Percentiles rank a stretch among this genome's conserved stretches.
These are phyloP conservation scores for Zalaria sp. DNA, from an alignment of 2,329 filamentous ascomycete genomes.

Conservation along the genomic window DNA sequence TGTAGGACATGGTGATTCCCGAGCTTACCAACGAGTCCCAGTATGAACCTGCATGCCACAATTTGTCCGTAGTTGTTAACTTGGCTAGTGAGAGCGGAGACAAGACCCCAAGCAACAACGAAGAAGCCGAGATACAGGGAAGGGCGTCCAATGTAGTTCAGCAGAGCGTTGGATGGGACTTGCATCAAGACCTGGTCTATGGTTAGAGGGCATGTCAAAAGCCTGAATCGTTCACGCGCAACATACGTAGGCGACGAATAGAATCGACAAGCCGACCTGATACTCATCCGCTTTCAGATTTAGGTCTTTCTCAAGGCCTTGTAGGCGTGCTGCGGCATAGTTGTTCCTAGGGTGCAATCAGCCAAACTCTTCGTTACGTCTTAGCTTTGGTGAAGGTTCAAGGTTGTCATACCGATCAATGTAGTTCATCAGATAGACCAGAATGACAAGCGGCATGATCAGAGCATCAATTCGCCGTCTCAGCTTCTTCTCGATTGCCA, in stretches of 20 bases:
- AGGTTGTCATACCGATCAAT: slow-evolving; percentile 28
- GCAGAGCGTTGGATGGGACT: slow-evolving; percentile 33
- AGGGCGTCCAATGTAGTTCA: slow-evolving; percentile 30
- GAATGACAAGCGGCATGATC: slow-evolving; percentile 54
- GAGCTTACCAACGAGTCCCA: slow-evolving; percentile 20
- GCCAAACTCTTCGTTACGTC: neutral
- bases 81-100: slow-evolving; percentile 29
- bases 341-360: slow-evolving; percentile 30
- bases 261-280: slow-evolving; percentile 42
- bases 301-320: slow-evolving; percentile 49
- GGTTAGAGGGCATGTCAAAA: neutral
- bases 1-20: slow-evolving; percentile 39
- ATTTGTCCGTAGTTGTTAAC: slow-evolving; percentile 28
- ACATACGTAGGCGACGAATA: slow-evolving; percentile 45
- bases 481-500: slow-evolving; percentile 38
- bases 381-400: neutral
- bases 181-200: slow-evolving; percentile 17
- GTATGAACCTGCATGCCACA: slow-evolving; percentile 30
- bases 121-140: slow-evolving; percentile 24
- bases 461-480: slow-evolving; percentile 57
- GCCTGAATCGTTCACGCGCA: neutral
- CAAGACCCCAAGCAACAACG: slow-evolving; percentile 30
- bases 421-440: slow-evolving; percentile 66
- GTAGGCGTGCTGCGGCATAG: slow-evolving; percentile 51
- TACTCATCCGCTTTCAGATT: slow-evolving; percentile 44